Evolutionary conservation across 257 asterid species (phyloP).

Genomic region (Solanum phureja): DNA sequence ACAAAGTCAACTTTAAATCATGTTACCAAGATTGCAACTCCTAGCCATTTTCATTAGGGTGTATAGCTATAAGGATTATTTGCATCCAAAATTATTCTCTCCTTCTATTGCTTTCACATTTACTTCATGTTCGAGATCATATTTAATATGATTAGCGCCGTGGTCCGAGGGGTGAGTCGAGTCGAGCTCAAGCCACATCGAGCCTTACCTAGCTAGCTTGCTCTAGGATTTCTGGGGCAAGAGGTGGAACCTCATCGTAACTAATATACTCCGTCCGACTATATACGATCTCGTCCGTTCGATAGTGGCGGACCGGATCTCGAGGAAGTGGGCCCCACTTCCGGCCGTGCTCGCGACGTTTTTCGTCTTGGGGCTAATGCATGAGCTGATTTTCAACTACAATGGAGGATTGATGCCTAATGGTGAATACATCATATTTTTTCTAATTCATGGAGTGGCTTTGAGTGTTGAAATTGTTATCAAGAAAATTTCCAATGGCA

Average conservation of each 20-base stretch:
- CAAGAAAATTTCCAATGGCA: conserved; percentile 10
- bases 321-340: conserved; percentile 4
- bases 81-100: too few relatives aligned
- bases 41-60: too few relatives aligned
- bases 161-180: neutral
- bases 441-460: conserved; percentile 31
- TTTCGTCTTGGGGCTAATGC: conserved; percentile 54
- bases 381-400: conserved; percentile 46
- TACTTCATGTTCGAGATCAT: neutral
- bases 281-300: conserved; percentile 18
- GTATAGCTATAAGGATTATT: too few relatives aligned
- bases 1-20: too few relatives aligned
- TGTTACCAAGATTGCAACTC: too few relatives aligned
- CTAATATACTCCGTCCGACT: conserved; percentile 26
- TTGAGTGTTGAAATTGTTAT: conserved; percentile 15
- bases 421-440: conserved; percentile 26
- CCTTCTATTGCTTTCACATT: too few relatives aligned
- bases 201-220: conserved; percentile 39
- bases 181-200: conserved; percentile 29
- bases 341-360: conserved; percentile 26
- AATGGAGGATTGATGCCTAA: conserved; percentile 29
- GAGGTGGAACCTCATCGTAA: conserved; percentile 50
- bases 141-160: neutral
- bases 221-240: conserved; percentile 60
- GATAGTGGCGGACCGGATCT: neutral